A percentile compares a stretch with the other conserved stretches of the same genome.
These are phyloP conservation scores for Zopfochytrium polystomum DNA, from an alignment of 371 early-diverging fungal species.

Conservation along the genomic window DNA sequence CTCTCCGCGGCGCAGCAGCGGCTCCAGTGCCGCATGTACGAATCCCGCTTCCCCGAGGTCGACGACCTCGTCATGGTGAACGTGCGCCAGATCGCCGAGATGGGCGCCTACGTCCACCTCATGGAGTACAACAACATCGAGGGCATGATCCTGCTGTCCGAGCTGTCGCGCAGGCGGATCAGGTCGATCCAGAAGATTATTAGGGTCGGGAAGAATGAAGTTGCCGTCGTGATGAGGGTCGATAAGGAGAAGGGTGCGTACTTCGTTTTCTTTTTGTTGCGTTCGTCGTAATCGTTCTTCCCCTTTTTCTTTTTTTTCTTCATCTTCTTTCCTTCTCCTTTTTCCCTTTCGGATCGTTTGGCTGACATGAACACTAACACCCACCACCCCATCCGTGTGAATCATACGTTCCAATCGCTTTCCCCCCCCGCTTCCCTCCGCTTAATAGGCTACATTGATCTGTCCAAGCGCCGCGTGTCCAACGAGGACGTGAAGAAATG, in stretches of 20 bases:
- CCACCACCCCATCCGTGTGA: background rate
- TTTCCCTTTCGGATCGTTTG: background rate
- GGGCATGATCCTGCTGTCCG: conserved; percentile 95
- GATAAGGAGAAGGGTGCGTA: conserved; percentile 95
- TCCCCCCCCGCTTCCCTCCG: too few species aligned
- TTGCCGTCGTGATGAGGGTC: conserved; percentile 95
- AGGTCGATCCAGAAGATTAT: conserved; percentile 97
- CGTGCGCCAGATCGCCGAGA: conserved; percentile 94
- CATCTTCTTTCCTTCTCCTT: too few species aligned
- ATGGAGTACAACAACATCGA: conserved; percentile 66
- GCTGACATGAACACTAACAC: conserved; percentile 5
- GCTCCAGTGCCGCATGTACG: too few species aligned
- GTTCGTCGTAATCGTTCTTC: too few species aligned
- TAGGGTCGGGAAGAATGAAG: conserved; percentile 95
- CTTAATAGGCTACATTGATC: conserved; percentile 99
- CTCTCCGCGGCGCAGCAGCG: too few species aligned
- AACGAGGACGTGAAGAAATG: conserved; percentile 93
- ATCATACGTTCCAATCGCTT: too few species aligned
- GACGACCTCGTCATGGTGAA: conserved; percentile 99
- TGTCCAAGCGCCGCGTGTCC: conserved; percentile 97
- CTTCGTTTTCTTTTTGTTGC: background rate
- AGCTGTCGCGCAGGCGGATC: conserved; percentile 96
- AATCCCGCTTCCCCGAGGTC: conserved; percentile 92
- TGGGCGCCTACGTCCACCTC: conserved; percentile 97
- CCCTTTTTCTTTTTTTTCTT: conserved; percentile 12